Percentiles rank a stretch among this genome's conserved stretches.
Conservation (phyloP, 257 asterid genomes). For the Euphrasia confusa region DNA sequence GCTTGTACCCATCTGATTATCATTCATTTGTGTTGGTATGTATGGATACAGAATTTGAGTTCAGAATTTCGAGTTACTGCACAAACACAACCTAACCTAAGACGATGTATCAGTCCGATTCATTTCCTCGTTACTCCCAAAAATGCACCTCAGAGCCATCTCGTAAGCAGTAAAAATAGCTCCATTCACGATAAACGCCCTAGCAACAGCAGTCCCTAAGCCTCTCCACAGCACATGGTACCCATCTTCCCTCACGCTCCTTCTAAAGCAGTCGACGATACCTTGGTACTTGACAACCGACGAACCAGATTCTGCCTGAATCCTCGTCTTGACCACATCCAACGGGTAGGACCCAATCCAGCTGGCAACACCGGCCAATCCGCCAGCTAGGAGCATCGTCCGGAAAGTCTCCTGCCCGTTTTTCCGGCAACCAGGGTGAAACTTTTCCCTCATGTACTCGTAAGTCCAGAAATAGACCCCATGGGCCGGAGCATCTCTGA, state of each 20-base stretch:
- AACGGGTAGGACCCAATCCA: slow-evolving; percentile 72
- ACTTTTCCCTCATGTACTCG: slow-evolving; percentile 51
- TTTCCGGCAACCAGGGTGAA: slow-evolving; percentile 82
- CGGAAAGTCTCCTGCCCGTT: slow-evolving; percentile 52
- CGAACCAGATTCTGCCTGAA: slow-evolving; percentile 50
- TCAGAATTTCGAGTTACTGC: too few species aligned
- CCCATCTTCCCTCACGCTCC: slow-evolving; percentile 64
- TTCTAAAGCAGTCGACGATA: slow-evolving; percentile 59
- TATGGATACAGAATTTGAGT: too few species aligned
- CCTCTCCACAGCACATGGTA: slow-evolving; percentile 72
- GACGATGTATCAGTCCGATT: not conserved
- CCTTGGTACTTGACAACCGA: slow-evolving; percentile 41
- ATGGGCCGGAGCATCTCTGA: slow-evolving; percentile 72
- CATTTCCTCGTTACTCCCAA: slow-evolving; percentile 1
- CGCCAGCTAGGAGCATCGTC: slow-evolving; percentile 79
- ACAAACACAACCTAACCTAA: not conserved
- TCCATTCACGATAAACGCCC: slow-evolving; percentile 81
- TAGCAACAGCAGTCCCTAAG: slow-evolving; percentile 65
- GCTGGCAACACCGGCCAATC: slow-evolving; percentile 74
- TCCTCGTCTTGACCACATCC: slow-evolving; percentile 72
- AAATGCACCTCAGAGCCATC: slow-evolving; percentile 52
- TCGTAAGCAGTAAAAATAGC: slow-evolving; percentile 74
- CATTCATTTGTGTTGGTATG: too few species aligned
- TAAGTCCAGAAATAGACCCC: slow-evolving; percentile 68
- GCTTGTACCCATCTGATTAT: too few species aligned